Evolutionary conservation across 495 filamentous ascomycete genomes (phyloP), one percentile per base, ranked within the genome.

Genomic region (Penicillium lagena): DNA sequence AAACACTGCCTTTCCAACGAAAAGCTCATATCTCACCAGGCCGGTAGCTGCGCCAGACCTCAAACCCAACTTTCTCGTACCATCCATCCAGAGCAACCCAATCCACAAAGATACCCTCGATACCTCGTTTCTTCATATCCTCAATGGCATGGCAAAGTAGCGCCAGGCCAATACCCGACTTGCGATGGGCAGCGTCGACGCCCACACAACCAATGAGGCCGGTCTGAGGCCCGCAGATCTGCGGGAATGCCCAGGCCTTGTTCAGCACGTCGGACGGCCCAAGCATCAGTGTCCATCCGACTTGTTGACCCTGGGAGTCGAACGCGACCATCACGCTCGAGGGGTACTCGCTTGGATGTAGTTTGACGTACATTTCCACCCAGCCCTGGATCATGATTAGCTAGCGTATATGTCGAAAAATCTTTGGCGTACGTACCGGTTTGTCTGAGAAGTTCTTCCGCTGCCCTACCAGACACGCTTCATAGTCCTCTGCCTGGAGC

Each of bases 231-330:
- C 65, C 62, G 13, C 64, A 69, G 0, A 70, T 58, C 15, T 68
- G 62, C 1, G 71, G 63, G 45, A 76, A 71, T 9, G 71, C 72
- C 64, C 73, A 76, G 13, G 54, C 44, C n/a, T 59, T 9, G 17
- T 64, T 56, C 6, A 75, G 40, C 2, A 59, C 22, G 53, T 27
- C 8, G 56, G 51, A 39, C 0, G 64, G 70, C 9, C 57, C 49
- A 4, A 73, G 61, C 72, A 76, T 76, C 28, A 77, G 39, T 1
- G 72, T 72, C 74, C 74, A 77, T 12, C 66, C 74, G 2, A 72
- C 61, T 39, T 77, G 74, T 9, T 56, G 56, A 0, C 66, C 66
- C 7, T 62, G 31, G 1, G 59, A 50, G 27, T 71, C 62, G 39
- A 70, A 72, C 2, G 70, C 74, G 2, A 59, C 54, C 69, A 77